Evolutionary conservation across 306 rosid species (phyloP), one percentile per base, ranked within the genome.

Genomic region (Quercus glauca): DNA sequence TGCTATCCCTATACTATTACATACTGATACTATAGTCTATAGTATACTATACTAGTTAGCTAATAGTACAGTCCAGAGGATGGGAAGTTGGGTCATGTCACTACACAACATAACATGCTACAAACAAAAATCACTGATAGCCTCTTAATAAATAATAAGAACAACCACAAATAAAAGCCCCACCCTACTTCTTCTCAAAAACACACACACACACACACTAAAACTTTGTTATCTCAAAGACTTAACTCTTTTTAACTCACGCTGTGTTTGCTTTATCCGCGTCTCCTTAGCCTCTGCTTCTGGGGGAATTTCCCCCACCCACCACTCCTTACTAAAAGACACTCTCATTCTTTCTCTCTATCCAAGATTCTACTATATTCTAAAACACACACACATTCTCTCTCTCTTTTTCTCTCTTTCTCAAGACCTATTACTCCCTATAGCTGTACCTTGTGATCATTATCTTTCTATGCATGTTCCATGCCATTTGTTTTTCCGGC

Each of bases 401-500:
- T 63, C 69, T 63, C 28, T 13, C 2, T 37, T 37, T 37, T 37
- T 55, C 69, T 63, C 28, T 13, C 53, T 14, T 5, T 37, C 37
- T 56, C n/a, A 41, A 63, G 29, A 3, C 41, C 17, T 49, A 49
- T 49, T 18, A 63, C 20, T 41, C 6, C 31, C 43, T 63, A 19
- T 6, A 68, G 52, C 52, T 35, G 61, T 41, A 3, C 71, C 73
- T 68, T 31, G 51, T 43, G 74, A 69, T 72, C 89, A 83, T 76
- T 89, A 79, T 86, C 91, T 88, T 88, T 88, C 80, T 71, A 77
- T 85, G 89, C 83, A 69, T 68, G 28, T 79, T 79, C 79, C 69
- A 4, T 55, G 78, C 80, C 76, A 41, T 76, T 74, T 75, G 63
- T 65, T 83, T 85, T 85, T 57, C 76, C 81, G 87, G 81, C 86